Base-by-base conservation (phyloP, 805 yeast genomes). In the Schizosaccharomyces octosporus region DNA sequence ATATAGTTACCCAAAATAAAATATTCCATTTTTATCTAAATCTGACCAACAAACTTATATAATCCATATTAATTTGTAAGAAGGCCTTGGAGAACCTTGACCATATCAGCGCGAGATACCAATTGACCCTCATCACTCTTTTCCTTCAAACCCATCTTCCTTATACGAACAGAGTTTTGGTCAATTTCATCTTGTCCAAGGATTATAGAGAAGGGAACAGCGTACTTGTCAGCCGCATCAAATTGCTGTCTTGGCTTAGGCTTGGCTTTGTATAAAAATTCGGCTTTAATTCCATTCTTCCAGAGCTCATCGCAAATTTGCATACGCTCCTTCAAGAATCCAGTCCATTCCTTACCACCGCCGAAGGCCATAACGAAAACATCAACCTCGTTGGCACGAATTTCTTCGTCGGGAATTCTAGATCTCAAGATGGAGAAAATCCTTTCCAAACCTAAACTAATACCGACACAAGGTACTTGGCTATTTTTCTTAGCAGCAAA, bases 291-390 rank as follows among this genome's bases (percentile, higher is more conserved):
- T 43, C 93, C 96, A 7, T 84, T 84, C 51, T 76, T 76, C 98
- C 98, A 93, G 67, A 93, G 78, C 67, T 76, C 72, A 68, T 87
- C 83, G 61, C 96, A 81, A 59, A 93, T 79, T 39, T 78, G 67
- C 95, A 93, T 88, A 75, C 98, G 84, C 75, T 93, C 97, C 63
- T 82, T 80, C 68, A 93, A 75, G 75, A 86, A 87, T 5, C 97
- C 98, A 63, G 78, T 81, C 97, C 97, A 89, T 64, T 84, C 94
- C 67, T 85, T 85, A 68, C 97, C 98, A 68, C 97, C 97, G 66
- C 98, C 98, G 69, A 93, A 89, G 0, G 98, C 97, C 96, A 93
- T 89, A 60, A 93, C 84, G 69, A 77, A 93, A 15, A 87, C 97
- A 72, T 93, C 95, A 21, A 98, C 94, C 48, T 90, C 82, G 36